Evolutionary conservation across 495 filamentous ascomycete genomes (phyloP), one percentile per base, ranked within the genome.

Genomic region (Daldinia grandis): DNA sequence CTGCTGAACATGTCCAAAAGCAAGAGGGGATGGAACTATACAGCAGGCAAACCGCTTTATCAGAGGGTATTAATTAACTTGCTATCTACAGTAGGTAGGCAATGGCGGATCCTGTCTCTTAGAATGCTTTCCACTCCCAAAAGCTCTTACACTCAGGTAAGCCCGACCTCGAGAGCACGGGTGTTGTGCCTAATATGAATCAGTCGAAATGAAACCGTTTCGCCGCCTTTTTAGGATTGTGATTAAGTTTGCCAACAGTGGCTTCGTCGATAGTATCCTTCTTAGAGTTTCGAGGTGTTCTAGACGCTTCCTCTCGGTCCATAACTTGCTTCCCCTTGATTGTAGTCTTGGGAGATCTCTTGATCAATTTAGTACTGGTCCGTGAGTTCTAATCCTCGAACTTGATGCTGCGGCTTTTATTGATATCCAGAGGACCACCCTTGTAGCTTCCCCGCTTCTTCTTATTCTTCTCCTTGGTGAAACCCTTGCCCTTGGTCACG

Each of bases 401-500:
- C 84, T 95, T 96, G 80, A 95, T 91, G 54, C 91, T 89, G 76
- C 89, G 88, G 68, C 89, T 88, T 19, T 87, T 87, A 21, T 76
- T 66, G 64, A 93, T 90, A 77, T 97, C 93, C 67, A 98, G 93
- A 21, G 84, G 82, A 8, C 94, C 94, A 12, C 94, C 94, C 59
- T 90, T 87, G 83, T 97, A 97, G 56, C 88, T 91, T 51, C 96
- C 96, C 73, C 92, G 81, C 85, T 93, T 93, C 83, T 89, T 89
- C 82, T 98, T 99, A 79, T 99, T 98, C 89, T 99, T 99, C 83
- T 98, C 96, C 86, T 99, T 99, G 59, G 95, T 99, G 82, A 99
- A 99, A 14, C 93, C 92, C 83, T 97, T 98, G 61, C 96, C 96
- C 76, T 90, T 93, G 27, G 95, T 98, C 25, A 97, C 87, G 30